Percentiles rank a stretch among this genome's conserved stretches.
Conservation (phyloP, 805 yeast species). For the Torulaspora indica region DNA sequence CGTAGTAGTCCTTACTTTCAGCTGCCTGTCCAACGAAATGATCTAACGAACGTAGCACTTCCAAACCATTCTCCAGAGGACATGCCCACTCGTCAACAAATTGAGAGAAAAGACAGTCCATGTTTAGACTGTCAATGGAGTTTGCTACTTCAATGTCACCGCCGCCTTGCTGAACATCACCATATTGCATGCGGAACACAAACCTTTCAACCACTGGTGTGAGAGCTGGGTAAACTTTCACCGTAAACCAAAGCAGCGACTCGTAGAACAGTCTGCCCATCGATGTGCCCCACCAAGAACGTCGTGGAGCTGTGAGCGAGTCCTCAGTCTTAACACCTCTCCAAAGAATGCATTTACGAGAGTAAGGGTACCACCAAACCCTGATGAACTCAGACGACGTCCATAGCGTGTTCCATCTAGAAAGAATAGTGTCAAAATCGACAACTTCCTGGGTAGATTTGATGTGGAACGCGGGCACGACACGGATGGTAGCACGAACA, state of each 20-base stretch:
- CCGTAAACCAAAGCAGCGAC: slow-evolving; percentile 71
- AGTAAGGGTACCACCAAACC: slow-evolving; percentile 97
- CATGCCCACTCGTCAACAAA: slow-evolving; percentile 98
- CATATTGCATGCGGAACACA: slow-evolving; percentile 81
- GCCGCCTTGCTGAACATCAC: slow-evolving; percentile 58
- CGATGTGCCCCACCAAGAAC: slow-evolving; percentile 80
- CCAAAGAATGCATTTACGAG: slow-evolving; percentile 83
- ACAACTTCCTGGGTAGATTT: slow-evolving; percentile 79
- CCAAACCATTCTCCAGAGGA: slow-evolving; percentile 74
- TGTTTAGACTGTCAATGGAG: slow-evolving; percentile 82
- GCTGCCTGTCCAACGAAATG: slow-evolving; percentile 60
- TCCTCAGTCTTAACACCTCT: slow-evolving; percentile 75
- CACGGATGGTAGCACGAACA: slow-evolving; percentile 76
- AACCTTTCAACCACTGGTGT: slow-evolving; percentile 84
- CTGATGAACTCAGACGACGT: slow-evolving; percentile 84
- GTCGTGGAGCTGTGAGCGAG: slow-evolving; percentile 56
- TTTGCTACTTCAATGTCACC: slow-evolving; percentile 66
- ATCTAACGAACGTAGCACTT: slow-evolving; percentile 59
- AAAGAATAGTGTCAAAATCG: slow-evolving; percentile 65
- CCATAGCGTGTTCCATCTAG: slow-evolving; percentile 77
- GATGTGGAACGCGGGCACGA: slow-evolving; percentile 78
- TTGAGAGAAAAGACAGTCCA: slow-evolving; percentile 94
- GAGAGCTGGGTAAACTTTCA: slow-evolving; percentile 61
- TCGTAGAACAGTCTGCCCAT: slow-evolving; percentile 79
- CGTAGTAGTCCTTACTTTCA: slow-evolving; percentile 58